Percentiles rank a stretch among this genome's conserved stretches.
These are phyloP conservation scores for Metschnikowia vanudenii DNA, from an alignment of 805 yeast species.

Conservation along the genomic window DNA sequence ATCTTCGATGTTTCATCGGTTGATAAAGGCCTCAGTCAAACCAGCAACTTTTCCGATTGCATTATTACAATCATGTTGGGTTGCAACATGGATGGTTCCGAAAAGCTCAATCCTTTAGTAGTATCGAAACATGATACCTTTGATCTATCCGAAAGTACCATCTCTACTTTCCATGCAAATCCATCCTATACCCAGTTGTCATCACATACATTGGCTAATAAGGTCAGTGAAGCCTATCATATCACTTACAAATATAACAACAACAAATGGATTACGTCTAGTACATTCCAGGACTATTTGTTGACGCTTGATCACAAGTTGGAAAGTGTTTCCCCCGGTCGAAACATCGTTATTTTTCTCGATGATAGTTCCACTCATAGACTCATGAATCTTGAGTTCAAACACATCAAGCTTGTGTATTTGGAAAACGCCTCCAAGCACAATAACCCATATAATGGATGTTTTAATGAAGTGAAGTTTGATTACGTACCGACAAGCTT, in stretches of 20 bases:
- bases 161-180: constrained; percentile 20
- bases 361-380: constrained; percentile 67
- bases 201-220: constrained; percentile 28
- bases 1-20: constrained; percentile 47
- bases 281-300: constrained; percentile 61
- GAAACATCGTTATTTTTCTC: constrained; percentile 54
- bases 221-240: constrained; percentile 50
- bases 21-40: constrained; percentile 42
- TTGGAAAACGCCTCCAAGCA: constrained; percentile 40
- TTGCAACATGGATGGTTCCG: constrained; percentile 60
- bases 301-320: constrained; percentile 59
- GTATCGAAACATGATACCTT: constrained; percentile 57
- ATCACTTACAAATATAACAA: constrained; percentile 58
- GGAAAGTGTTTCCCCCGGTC: constrained; percentile 36
- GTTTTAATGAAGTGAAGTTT: constrained; percentile 46
- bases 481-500: constrained; percentile 60
- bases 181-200: constrained; percentile 12
- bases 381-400: constrained; percentile 42
- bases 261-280: constrained; percentile 63
- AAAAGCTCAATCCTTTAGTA: constrained; percentile 57
- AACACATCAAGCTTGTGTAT: constrained; percentile 34
- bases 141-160: constrained; percentile 32
- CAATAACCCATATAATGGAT: constrained; percentile 34
- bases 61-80: constrained; percentile 58
- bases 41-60: constrained; percentile 39